Evolutionary conservation across 2,329 filamentous ascomycete genomes (phyloP).

Genomic region (Talaromyces piceae): DNA sequence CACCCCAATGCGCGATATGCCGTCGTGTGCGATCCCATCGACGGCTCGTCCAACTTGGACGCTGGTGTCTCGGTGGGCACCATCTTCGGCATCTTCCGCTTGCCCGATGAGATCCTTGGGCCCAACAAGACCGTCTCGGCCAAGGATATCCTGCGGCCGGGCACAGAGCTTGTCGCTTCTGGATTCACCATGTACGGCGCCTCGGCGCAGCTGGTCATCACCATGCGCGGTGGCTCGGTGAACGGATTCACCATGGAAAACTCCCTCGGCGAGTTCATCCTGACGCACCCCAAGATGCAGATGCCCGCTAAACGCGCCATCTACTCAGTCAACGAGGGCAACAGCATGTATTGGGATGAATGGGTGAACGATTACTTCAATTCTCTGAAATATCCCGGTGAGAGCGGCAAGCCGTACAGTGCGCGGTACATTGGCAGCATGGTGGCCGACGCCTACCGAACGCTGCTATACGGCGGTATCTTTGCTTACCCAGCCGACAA

Average conservation of each 20-base stretch:
- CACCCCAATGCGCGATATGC: slow-evolving; percentile 74
- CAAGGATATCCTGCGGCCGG: slow-evolving; percentile 77
- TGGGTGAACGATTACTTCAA: slow-evolving; percentile 82
- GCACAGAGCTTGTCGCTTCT: slow-evolving; percentile 82
- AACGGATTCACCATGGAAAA: slow-evolving; percentile 98
- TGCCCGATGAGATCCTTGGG: slow-evolving; percentile 56
- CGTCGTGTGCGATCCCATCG: slow-evolving; percentile 95
- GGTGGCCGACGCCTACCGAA: slow-evolving; percentile 97
- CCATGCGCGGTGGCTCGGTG: slow-evolving; percentile 84
- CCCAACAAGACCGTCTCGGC: slow-evolving; percentile 49
- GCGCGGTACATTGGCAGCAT: slow-evolving; percentile 94
- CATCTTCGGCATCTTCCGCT: slow-evolving; percentile 91
- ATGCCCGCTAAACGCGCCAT: slow-evolving; percentile 75
- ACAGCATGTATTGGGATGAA: slow-evolving; percentile 93
- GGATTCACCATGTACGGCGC: slow-evolving; percentile 99
- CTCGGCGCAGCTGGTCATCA: slow-evolving; percentile 91
- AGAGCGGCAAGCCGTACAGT: slow-evolving; percentile 78
- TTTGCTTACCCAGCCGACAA: slow-evolving; percentile 97
- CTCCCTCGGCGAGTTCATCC: slow-evolving; percentile 95
- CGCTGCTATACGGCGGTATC: slow-evolving; percentile 87
- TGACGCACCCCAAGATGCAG: slow-evolving; percentile 90
- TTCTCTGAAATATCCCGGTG: slow-evolving; percentile 70
- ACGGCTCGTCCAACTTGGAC: slow-evolving; percentile 95
- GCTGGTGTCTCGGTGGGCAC: slow-evolving; percentile 96
- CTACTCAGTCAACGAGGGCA: slow-evolving; percentile 98